These are phyloP conservation scores for Abrus precatorius DNA, from an alignment of 306 rosid species.

Conservation along the genomic window DNA sequence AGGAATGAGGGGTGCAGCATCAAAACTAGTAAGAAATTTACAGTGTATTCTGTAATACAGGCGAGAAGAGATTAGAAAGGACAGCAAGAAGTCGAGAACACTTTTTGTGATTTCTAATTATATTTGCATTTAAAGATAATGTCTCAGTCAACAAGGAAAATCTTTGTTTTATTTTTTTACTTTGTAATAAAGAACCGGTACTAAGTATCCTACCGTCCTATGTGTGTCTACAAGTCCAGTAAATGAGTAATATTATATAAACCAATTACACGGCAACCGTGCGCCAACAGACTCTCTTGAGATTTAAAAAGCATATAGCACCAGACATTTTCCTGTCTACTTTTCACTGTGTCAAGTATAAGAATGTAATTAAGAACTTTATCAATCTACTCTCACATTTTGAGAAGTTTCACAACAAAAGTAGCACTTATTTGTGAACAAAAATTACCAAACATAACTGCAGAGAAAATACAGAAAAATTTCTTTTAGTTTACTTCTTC, in stretches of 20 bases:
- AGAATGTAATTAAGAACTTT: neutral
- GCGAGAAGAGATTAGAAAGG: neutral
- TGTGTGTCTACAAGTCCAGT: neutral
- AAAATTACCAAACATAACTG: neutral
- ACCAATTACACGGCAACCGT: neutral
- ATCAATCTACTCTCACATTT: neutral
- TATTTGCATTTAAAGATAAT: neutral
- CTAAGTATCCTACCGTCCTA: neutral
- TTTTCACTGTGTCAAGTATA: neutral
- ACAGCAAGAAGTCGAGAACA: neutral
- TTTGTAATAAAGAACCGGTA: neutral
- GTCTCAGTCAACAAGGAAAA: neutral
- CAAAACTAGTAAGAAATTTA: neutral
- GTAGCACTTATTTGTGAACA: neutral
- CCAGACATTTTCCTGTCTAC: neutral
- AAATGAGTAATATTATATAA: neutral
- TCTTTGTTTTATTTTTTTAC: constrained; percentile 6
- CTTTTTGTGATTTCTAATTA: neutral
- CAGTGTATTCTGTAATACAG: neutral
- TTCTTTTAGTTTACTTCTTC: neutral
- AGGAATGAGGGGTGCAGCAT: constrained; percentile 8
- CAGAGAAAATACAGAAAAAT: neutral
- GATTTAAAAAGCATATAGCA: constrained; percentile 5
- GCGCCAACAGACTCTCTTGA: neutral
- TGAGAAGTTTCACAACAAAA: neutral